Evolutionary conservation across 192 early-diverging fungal genomes (phyloP).

Genomic region (Coemansia sp.): DNA sequence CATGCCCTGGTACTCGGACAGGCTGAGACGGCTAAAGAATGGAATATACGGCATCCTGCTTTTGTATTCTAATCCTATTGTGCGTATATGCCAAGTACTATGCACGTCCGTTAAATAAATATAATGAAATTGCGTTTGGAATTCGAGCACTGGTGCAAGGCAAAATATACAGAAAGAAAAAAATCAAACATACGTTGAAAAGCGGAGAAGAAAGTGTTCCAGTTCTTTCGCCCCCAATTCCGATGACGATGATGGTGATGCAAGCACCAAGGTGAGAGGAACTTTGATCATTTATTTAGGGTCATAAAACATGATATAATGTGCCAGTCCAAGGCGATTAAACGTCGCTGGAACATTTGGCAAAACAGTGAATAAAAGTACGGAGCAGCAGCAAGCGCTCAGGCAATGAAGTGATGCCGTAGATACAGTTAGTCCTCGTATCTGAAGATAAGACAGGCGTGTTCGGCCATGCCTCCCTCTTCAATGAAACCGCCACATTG

Average conservation of each 20-base stretch:
- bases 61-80: neutral
- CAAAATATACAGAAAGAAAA: constrained; percentile 4
- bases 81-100: neutral
- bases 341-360: neutral
- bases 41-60: constrained; percentile 59
- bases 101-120: constrained; percentile 5
- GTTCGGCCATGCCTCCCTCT: neutral
- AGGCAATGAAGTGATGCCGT: neutral
- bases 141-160: neutral
- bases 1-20: constrained; percentile 65
- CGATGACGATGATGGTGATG: neutral
- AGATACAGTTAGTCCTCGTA: neutral
- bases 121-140: neutral
- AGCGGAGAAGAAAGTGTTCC: neutral
- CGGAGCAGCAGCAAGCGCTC: neutral
- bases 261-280: neutral
- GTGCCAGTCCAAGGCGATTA: neutral
- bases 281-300: neutral
- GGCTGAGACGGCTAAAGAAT: constrained; percentile 62
- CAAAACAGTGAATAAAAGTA: neutral
- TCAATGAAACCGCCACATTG: neutral
- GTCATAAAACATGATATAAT: neutral
- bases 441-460: constrained; percentile 1
- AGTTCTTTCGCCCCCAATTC: neutral
- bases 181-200: neutral